Percentiles rank a stretch among this genome's conserved stretches.
Evolutionary conservation across 2,329 filamentous ascomycete species (phyloP).

Genomic region (Macrophomina tecta): DNA sequence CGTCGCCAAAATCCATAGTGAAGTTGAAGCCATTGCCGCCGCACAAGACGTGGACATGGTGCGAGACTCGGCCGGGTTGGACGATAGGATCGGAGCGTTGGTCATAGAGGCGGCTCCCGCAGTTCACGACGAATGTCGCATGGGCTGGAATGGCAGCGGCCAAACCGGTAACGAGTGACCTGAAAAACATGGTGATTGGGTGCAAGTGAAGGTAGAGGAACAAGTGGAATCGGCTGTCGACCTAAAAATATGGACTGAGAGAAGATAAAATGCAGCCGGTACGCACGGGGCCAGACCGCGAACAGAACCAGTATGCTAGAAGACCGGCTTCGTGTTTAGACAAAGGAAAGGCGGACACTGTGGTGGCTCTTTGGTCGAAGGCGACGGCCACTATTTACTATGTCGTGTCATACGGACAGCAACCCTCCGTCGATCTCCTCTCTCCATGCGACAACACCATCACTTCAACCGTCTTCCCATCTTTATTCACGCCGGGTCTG

Average conservation of each 20-base stretch:
- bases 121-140: conserved; percentile 71
- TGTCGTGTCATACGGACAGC: too few relatives aligned
- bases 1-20: conserved; percentile 65
- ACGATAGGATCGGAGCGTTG: conserved; percentile 73
- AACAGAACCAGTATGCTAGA: background rate
- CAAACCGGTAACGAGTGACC: conserved; percentile 31
- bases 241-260: background rate
- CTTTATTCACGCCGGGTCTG: background rate
- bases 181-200: conserved; percentile 23
- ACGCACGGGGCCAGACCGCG: background rate
- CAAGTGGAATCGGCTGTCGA: too few relatives aligned
- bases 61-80: conserved; percentile 62
- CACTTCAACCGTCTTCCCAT: background rate
- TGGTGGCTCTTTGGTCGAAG: background rate
- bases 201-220: background rate
- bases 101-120: conserved; percentile 63
- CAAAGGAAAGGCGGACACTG: background rate
- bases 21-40: conserved; percentile 72
- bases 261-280: background rate
- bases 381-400: background rate
- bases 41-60: conserved; percentile 74
- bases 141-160: conserved; percentile 40
- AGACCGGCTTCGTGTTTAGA: background rate
- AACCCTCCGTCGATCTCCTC: background rate
- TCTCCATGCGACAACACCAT: background rate